Conservation (phyloP, 1,139 yeast genomes). For the Ogataea hybrid region DNA sequence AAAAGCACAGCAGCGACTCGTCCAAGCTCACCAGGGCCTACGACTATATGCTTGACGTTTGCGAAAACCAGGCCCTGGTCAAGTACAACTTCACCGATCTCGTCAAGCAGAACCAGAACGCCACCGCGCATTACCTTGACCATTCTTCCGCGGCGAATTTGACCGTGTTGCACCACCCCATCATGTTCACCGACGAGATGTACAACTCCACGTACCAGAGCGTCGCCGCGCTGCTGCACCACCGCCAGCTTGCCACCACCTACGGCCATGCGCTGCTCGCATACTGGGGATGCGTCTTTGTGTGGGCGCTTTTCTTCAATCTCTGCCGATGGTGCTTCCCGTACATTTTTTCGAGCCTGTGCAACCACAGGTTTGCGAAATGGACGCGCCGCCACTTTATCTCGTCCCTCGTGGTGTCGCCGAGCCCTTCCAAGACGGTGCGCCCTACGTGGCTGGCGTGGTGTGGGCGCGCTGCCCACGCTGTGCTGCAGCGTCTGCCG, state of each 20-base stretch:
- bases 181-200: constrained; percentile 20
- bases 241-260: constrained; percentile 30
- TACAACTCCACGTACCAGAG: constrained; percentile 28
- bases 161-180: constrained; percentile 25
- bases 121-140: constrained; percentile 22
- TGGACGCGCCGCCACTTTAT: constrained; percentile 33
- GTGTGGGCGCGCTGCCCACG: not conserved
- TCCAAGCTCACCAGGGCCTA: constrained; percentile 30
- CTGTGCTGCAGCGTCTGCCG: constrained; percentile 22
- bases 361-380: constrained; percentile 20
- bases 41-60: constrained; percentile 31
- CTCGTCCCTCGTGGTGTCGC: constrained; percentile 31
- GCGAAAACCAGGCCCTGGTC: constrained; percentile 31
- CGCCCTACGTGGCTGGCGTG: not conserved
- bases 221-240: constrained; percentile 27
- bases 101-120: constrained; percentile 28
- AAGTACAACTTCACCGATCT: constrained; percentile 28
- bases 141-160: constrained; percentile 14
- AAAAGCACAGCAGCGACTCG: constrained; percentile 27
- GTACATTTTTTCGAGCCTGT: constrained; percentile 20
- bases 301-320: constrained; percentile 25
- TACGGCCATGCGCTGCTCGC: constrained; percentile 31
- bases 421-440: not conserved
- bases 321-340: constrained; percentile 35
- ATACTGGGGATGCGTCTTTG: constrained; percentile 31